Percentiles rank a stretch among this genome's conserved stretches.
Evolutionary conservation across 148 eudicot genomes (phyloP).

Genomic region (Diospyros lotus): DNA sequence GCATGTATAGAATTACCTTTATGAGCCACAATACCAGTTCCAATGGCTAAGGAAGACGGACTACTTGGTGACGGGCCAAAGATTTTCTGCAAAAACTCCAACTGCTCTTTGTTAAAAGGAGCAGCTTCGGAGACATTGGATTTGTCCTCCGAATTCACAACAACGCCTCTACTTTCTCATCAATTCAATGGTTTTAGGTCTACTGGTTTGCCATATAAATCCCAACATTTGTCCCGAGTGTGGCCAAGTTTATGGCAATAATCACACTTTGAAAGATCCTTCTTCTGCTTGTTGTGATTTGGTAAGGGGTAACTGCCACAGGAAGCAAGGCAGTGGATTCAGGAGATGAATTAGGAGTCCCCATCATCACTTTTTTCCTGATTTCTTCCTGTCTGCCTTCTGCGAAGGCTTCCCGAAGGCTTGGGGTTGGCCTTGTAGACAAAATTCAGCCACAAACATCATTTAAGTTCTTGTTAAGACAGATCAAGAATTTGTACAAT

Average conservation of each 20-base stretch:
- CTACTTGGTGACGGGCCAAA: neutral
- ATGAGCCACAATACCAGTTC: neutral
- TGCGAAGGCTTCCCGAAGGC: too few relatives aligned
- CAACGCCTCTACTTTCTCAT: neutral
- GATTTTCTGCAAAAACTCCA: neutral
- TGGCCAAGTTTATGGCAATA: neutral
- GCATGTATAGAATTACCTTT: neutral
- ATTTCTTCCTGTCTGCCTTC: too few relatives aligned
- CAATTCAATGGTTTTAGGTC: neutral
- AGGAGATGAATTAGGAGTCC: neutral
- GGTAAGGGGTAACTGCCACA: too few relatives aligned
- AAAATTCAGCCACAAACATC: too few relatives aligned
- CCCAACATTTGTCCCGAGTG: neutral
- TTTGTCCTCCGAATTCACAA: neutral
- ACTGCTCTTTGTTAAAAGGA: neutral
- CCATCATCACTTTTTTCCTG: too few relatives aligned
- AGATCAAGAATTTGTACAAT: too few relatives aligned
- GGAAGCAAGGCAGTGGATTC: neutral
- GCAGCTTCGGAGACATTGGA: neutral
- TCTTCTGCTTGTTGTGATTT: neutral
- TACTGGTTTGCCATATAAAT: neutral
- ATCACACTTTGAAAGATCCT: neutral
- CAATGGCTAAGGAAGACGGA: neutral
- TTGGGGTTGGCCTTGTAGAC: too few relatives aligned
- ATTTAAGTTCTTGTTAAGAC: too few relatives aligned